These are phyloP conservation scores for Arachnopeziza araneosa DNA, from an alignment of 2,329 filamentous ascomycete genomes.

Conservation along the genomic window DNA sequence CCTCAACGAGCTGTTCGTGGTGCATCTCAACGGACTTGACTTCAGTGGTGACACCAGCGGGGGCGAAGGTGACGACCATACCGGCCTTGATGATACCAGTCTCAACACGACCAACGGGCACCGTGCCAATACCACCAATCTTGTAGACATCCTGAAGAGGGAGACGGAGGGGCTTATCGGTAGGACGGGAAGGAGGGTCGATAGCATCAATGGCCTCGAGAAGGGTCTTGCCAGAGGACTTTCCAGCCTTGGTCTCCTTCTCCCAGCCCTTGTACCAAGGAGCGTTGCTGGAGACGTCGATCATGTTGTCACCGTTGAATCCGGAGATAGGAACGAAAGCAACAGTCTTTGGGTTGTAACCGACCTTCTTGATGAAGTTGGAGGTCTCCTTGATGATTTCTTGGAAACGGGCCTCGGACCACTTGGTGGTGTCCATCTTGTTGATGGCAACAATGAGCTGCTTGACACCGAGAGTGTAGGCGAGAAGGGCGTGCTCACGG, in stretches of 20 bases:
- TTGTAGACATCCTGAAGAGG: conserved; percentile 99
- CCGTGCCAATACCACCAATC: conserved; percentile 99
- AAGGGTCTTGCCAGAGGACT: conserved; percentile 91
- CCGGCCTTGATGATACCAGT: conserved; percentile 84
- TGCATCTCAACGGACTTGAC: conserved; percentile 99
- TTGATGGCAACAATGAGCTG: conserved; percentile 99
- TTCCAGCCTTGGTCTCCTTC: conserved; percentile 91
- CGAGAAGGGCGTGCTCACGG: conserved; percentile 99
- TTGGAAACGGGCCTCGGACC: conserved; percentile 91
- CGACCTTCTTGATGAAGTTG: conserved; percentile 99
- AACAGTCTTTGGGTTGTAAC: conserved; percentile 99
- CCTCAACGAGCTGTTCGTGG: conserved; percentile 96
- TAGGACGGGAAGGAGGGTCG: conserved; percentile 84
- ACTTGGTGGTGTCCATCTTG: conserved; percentile 99
- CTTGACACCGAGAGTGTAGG: conserved; percentile 99
- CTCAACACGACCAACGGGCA: conserved; percentile 99
- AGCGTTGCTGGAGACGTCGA: conserved; percentile 82
- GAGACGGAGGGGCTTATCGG: conserved; percentile 99
- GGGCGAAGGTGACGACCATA: conserved; percentile 98
- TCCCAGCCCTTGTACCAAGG: conserved; percentile 99
- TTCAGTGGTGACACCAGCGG: conserved; percentile 99
- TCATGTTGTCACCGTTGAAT: conserved; percentile 99
- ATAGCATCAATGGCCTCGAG: conserved; percentile 98
- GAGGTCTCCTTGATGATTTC: conserved; percentile 99
- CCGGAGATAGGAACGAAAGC: conserved; percentile 99